phyloP scores from a whole-genome alignment of 345 rosid genomes.

The Rhizophora mangle region DNA sequence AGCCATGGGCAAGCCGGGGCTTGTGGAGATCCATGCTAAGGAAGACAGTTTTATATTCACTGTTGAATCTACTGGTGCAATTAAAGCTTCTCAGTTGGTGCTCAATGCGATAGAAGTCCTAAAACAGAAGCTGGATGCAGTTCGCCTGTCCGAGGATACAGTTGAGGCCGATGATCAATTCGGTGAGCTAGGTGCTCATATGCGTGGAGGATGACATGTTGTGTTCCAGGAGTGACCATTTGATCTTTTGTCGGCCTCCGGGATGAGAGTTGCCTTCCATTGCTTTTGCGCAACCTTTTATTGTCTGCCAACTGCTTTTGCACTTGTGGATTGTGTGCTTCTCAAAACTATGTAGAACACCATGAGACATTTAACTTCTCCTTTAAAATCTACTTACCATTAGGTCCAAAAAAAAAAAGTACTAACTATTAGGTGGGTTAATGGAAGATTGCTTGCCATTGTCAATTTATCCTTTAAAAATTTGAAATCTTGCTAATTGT shows the following conservation, averaged over 20 bases:
- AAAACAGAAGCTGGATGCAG: slow-evolving; percentile 89
- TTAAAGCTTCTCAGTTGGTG: slow-evolving; percentile 85
- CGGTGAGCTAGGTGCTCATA: slow-evolving; percentile 96
- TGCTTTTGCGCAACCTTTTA: neutral
- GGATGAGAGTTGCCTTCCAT: neutral
- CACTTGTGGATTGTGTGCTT: neutral
- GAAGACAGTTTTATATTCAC: slow-evolving; percentile 87
- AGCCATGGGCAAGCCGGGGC: slow-evolving; percentile 91
- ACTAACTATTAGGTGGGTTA: too few relatives aligned
- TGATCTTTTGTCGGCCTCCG: slow-evolving; percentile 7
- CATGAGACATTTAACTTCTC: too few relatives aligned
- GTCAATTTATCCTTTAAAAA: too few relatives aligned
- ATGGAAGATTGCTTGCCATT: too few relatives aligned
- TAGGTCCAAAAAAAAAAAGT: too few relatives aligned
- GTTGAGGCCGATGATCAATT: slow-evolving; percentile 97
- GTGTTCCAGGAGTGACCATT: neutral
- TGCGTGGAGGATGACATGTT: slow-evolving; percentile 75
- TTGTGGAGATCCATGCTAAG: slow-evolving; percentile 76
- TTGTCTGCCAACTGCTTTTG: neutral
- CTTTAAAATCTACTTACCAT: too few relatives aligned
- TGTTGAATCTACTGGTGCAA: slow-evolving; percentile 87
- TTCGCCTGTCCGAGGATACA: slow-evolving; percentile 84
- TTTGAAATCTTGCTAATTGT: too few relatives aligned
- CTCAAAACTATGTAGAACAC: too few relatives aligned
- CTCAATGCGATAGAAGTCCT: slow-evolving; percentile 82